Percentiles rank a stretch among this genome's conserved stretches.
phyloP scores from a whole-genome alignment of 257 asterid genomes.

The Jacaranda copaia region DNA sequence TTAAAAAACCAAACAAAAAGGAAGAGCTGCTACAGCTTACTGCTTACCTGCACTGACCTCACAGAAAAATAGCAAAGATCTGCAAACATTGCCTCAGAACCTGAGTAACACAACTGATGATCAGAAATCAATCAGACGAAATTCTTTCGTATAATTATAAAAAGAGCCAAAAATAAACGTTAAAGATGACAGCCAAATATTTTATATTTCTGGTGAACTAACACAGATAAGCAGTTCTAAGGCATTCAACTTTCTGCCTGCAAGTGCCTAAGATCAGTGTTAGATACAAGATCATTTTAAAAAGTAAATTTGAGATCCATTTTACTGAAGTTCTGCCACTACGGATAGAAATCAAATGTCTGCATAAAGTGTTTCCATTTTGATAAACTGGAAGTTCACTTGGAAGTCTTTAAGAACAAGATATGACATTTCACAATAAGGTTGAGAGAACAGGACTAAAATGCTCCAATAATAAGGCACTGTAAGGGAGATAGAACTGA shows the following conservation, averaged over 20 bases:
- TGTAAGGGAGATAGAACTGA: not conserved
- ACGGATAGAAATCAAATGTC: constrained; percentile 10
- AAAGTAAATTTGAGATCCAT: not conserved
- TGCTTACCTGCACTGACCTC: constrained; percentile 91
- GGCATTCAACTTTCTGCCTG: constrained; percentile 32
- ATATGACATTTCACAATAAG: constrained; percentile 5
- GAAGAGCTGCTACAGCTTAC: constrained; percentile 34
- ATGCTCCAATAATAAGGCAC: constrained; percentile 7
- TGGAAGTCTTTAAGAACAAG: not conserved
- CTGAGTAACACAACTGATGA: constrained; percentile 66
- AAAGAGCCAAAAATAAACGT: not conserved
- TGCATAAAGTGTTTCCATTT: constrained; percentile 8
- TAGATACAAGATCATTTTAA: constrained; percentile 1
- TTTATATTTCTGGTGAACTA: constrained; percentile 13
- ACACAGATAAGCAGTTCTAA: constrained; percentile 5
- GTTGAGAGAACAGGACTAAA: not conserved
- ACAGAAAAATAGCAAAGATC: constrained; percentile 98
- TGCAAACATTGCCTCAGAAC: constrained; percentile 99
- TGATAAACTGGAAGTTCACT: constrained; percentile 21
- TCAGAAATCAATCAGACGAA: constrained; percentile 50
- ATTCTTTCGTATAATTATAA: constrained; percentile 17
- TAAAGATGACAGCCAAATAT: not conserved
- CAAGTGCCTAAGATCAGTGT: constrained; percentile 1
- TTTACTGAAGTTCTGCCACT: constrained; percentile 27
- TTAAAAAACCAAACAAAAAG: not conserved